phyloP scores from a whole-genome alignment of 2,329 filamentous ascomycete genomes.

The Nemania abortiva region DNA sequence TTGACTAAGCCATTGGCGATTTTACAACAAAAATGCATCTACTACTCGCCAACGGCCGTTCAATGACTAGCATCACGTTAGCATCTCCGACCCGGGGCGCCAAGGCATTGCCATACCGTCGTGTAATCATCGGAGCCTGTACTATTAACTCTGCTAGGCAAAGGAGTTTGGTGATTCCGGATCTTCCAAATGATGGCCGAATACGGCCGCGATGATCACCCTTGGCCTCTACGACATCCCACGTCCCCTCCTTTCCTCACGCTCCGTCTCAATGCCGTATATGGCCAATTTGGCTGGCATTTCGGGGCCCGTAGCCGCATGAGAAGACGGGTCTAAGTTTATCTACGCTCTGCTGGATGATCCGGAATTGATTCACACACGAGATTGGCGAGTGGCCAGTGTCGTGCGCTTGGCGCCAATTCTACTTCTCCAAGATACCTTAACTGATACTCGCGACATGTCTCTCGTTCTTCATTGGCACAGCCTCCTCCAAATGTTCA shows the following conservation, averaged over 20 bases:
- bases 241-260: background rate
- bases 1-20: background rate
- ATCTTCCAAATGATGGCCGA: conserved; percentile 23
- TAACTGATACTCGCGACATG: conserved; percentile 23
- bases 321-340: conserved; percentile 1
- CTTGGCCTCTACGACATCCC: conserved; percentile 26
- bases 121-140: conserved; percentile 4
- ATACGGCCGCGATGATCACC: conserved; percentile 29
- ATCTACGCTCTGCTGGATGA: background rate
- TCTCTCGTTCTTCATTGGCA: conserved; percentile 19
- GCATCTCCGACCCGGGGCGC: conserved; percentile 4
- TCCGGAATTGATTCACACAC: conserved; percentile 4
- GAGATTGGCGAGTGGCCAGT: conserved; percentile 14
- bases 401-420: conserved; percentile 10
- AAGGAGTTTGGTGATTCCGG: conserved; percentile 31
- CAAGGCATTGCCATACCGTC: background rate
- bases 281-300: conserved; percentile 18
- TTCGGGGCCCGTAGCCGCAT: conserved; percentile 10
- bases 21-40: conserved; percentile 4
- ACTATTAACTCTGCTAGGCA: conserved; percentile 14
- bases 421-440: conserved; percentile 3
- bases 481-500: conserved; percentile 32
- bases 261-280: conserved; percentile 9
- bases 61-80: conserved; percentile 4
- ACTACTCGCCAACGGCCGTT: background rate